These are phyloP conservation scores for Sphagnurus paluster DNA, from an alignment of 1,284 basidiomycete species.

Conservation along the genomic window DNA sequence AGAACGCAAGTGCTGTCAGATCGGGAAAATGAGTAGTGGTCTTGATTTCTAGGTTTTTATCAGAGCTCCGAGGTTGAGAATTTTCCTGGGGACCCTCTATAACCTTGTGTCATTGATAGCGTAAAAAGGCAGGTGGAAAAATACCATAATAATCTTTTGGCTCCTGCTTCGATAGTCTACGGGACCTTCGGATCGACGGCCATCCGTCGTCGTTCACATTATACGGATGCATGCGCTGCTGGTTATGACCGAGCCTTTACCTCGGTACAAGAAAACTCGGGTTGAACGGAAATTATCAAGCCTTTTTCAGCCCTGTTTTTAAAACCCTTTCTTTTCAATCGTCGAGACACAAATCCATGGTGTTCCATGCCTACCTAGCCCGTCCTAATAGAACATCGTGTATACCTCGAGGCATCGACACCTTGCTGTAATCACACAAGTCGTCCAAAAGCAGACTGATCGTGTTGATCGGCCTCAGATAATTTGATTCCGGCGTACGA, in stretches of 20 bases:
- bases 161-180: constrained; percentile 35
- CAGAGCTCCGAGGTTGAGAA: neutral
- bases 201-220: constrained; percentile 7
- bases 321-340: constrained; percentile 35
- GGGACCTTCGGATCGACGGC: constrained; percentile 16
- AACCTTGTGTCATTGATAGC: neutral
- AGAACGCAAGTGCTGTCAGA: neutral
- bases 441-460: constrained; percentile 1
- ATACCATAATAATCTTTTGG: constrained; percentile 30
- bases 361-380: constrained; percentile 25
- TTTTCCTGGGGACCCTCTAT: constrained; percentile 20
- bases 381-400: constrained; percentile 29
- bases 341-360: constrained; percentile 18
- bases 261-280: neutral
- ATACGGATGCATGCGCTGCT: neutral
- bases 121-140: constrained; percentile 2
- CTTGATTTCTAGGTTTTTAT: neutral
- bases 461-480: neutral
- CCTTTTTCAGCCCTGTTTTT: neutral
- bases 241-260: no score
- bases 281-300: neutral
- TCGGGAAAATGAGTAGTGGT: neutral
- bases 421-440: constrained; percentile 14
- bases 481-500: constrained; percentile 13
- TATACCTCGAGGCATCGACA: constrained; percentile 36